Base-by-base conservation (phyloP, 2,329 filamentous ascomycete genomes). In the Dactylonectria macrodidyma region DNA sequence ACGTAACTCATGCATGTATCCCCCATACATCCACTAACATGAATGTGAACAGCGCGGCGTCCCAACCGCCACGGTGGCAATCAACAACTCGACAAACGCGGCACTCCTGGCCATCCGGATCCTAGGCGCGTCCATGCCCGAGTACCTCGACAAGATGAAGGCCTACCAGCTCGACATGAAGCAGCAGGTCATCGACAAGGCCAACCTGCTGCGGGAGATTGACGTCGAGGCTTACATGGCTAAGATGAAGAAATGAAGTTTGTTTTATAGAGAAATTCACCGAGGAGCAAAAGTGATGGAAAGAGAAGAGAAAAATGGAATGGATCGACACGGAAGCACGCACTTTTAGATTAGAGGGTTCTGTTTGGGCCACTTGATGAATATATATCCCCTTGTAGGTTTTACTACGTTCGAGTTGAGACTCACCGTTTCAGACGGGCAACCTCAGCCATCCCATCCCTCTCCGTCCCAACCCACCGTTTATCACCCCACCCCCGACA, bases 1-100 rank as follows among this genome's bases (percentile, higher is more conserved):
- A 81, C 71, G 85, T 83, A 24, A 50, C 16, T 5, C 11, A 5
- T n/a, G 16, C 3, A 16, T 6, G 38, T 9, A 11, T 19, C 3
- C 30, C 33, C 24, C 3, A 33, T 41, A 16, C 14, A n/a, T 22
- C 8, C 16, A 4, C 64, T 66, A 59, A 62, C 59, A 14, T 3
- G 10, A 12, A 52, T 82, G 7, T 30, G 26, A 30, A 57, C 69
- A 81, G 79, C 81, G 87, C 75, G 92, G 92, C 12, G 88, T 91
- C 57, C 93, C 93, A 10, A 90, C 91, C 14, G 92, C 92, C 6
- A 94, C 92, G 0, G 92, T 95, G 3, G 92, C 90, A 11, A 94
- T 95, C 79, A 93, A 94, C 80, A 95, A 95, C 81, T 92, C 91
- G 26, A 92, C 92, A 62, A 95, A 95, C 75, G 93, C 93, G 0